Conservation (phyloP, 345 rosid species). For the Cardiospermum halicacabum region DNA sequence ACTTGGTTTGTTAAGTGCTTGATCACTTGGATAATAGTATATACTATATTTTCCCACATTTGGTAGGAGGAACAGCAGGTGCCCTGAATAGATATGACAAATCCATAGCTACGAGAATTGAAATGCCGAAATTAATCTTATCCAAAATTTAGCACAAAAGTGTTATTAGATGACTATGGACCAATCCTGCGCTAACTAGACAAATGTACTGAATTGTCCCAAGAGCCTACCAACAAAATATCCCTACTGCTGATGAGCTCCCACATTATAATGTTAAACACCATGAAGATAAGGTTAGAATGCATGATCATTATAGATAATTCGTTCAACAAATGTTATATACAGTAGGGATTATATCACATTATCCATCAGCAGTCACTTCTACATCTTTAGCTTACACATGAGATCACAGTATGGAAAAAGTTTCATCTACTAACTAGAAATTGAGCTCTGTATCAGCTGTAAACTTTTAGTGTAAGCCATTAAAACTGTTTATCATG, state of each 20-base stretch:
- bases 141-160: no score
- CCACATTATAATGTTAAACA: neutral
- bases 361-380: neutral
- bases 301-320: neutral
- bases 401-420: neutral
- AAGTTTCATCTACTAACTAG: neutral
- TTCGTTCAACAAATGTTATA: neutral
- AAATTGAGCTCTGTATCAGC: neutral
- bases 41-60: neutral
- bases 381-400: neutral
- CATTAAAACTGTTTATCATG: neutral
- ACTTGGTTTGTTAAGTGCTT: neutral
- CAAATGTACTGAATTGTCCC: neutral
- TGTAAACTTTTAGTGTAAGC: neutral
- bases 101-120: neutral
- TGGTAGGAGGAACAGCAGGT: neutral
- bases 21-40: neutral
- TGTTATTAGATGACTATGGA: no score
- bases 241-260: neutral
- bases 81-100: neutral
- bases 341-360: neutral
- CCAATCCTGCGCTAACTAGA: neutral
- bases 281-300: neutral
- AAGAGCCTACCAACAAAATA: neutral
- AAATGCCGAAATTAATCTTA: neutral